Base-by-base conservation (phyloP, 768 basidiomycete species). In the Lentinula detonsa region DNA sequence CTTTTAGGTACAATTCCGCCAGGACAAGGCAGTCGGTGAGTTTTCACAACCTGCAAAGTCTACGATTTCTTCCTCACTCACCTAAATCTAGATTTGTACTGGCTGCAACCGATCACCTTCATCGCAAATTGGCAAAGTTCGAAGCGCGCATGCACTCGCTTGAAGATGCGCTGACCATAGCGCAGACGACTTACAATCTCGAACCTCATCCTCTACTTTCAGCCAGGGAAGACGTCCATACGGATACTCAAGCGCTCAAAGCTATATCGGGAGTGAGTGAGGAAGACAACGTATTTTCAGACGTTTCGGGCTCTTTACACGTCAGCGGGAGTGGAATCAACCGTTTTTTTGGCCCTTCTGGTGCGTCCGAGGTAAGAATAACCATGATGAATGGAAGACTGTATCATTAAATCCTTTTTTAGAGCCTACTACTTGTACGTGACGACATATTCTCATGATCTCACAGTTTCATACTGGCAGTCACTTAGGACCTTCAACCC, bases 111-210 rank as follows among this genome's bases (percentile, higher is more conserved):
- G 82, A 81, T 60, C 82, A 81, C 66, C 75, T 84, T 34, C 77
- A 75, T n/a, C 71, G 73, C 52, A 81, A 80, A 69, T 69, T 81
- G 50, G 63, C 67, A 15, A 75, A 71, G 57, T 70, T 84, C 69
- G 78, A 83, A 62, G 76, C 78, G 7, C 75, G 82, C 1, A 82
- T 83, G 76, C 78, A 74, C 62, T 76, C 77, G 2, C 72, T 85
- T 21, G 83, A 86, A 67, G 82, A 83, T 64, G 83, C 82, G 16
- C 67, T 85, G 18, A 78, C 78, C 23, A 81, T 82, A 34, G 67
- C 78, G 21, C 76, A 83, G 54, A 65, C 72, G 28, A 67, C 71
- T n/a, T 68, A 74, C 49, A 76, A 78, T 18, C 65, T 72, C 60
- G 64, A 73, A 55, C 70, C 73, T 1, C 80, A 82, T 63, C 82